Evolutionary conservation across 179 eudicot genomes (phyloP), one percentile per base, ranked within the genome.

Genomic region (Carnegiea gigantea): DNA sequence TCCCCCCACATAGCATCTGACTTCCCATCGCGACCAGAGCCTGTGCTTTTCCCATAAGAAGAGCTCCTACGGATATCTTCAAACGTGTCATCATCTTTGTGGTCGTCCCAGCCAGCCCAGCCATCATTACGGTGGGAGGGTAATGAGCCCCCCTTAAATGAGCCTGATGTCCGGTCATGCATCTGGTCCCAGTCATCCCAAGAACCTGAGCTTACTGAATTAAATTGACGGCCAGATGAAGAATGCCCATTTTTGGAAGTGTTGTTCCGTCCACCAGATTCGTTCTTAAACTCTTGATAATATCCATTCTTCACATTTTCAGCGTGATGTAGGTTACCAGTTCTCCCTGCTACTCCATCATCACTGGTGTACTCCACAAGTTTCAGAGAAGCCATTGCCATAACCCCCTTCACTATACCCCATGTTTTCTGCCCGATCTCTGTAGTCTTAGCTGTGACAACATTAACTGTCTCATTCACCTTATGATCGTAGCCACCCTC

Each of bases 71-170:
- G 53, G 53, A 48, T 9, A 11, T 83, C 48, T 12, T 88, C 94
- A 78, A 65, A 83, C 40, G 86, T 91, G 54, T 0, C 44, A 40
- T 88, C 96, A 53, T 92, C 98, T 83, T 92, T 89, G 36, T 75
- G 87, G 81, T 91, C 98, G 83, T 92, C 98, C 99, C 90, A 88
- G 51, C 99, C 98, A 2, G 95, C 92, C 99, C 99, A 95, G 65
- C 81, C 89, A 81, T 95, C 97, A 4, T 82, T 92, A 72, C 86
- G 84, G 18, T 80, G 86, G 24, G 90, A 75, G 12, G 53, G 9
- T 2, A 13, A 10, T 30, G 86, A 79, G 24, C 85, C 79, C 67
- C 84, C 89, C 82, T 89, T 92, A 11, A 81, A 73, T 23, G 92
- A 70, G 57, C 83, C 88, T 74, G 89, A 91, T 79, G 89, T 93